Evolutionary conservation across 2,329 filamentous ascomycete genomes (phyloP), one percentile per base, ranked within the genome.

Genomic region (Trichophyton benhamiae): DNA sequence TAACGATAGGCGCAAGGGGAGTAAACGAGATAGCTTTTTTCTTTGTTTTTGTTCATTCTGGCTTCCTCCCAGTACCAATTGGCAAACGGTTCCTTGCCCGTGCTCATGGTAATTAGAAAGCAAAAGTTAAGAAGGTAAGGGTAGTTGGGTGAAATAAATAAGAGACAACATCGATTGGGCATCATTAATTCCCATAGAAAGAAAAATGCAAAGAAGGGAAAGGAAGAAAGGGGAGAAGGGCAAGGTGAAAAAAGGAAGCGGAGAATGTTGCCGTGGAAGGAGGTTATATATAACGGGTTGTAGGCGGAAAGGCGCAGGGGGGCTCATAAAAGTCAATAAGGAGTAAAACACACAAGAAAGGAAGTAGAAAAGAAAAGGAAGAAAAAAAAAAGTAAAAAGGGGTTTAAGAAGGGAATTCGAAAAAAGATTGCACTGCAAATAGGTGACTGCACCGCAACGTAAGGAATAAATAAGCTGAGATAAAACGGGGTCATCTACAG

Each of bases 381-480:
- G n/a, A 25, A 57, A 49, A 52, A 48, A 11, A 27, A n/a, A n/a
- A n/a, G 46, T 49, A 11, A 49, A 61, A 25, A 42, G 38, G 58
- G 46, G 52, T 25, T n/a, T 17, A 17, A 53, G 46, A 9, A 20
- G 20, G 55, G 42, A 53, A 44, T 15, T 48, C 17, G 5, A 59
- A 59, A 7, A 15, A 27, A 17, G 53, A 62, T 11, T 33, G 58
- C 58, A 64, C 48, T 57, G 33, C 33, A 52, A 25, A 60, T 61
- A 48, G 7, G 15, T 11, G 53, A 62, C 9, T 33, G 58, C 58
- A 64, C 48, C 48, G 62, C 58, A 64, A 62, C 53, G 27, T 25
- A 38, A 59, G 17, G 53, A 61, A 59, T 36, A 57, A 58, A 57
- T 36, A 30, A 38, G n/a, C 8, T 55, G 49, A 55, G 49, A 36